phyloP scores from a whole-genome alignment of 768 basidiomycete genomes.

The Leccinum uliginosum region DNA sequence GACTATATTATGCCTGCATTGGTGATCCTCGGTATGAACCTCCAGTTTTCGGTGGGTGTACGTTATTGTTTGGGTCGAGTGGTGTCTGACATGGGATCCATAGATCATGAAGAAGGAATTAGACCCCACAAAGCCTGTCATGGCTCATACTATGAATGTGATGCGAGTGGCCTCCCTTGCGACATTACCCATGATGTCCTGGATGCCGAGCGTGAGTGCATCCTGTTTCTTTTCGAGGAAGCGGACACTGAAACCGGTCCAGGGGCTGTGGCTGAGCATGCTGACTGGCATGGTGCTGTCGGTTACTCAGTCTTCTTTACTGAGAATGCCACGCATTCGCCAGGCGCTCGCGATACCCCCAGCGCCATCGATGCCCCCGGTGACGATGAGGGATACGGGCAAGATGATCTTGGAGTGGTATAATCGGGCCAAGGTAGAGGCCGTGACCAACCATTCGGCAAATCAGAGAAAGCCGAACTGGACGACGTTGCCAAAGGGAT shows the following conservation, averaged over 20 bases:
- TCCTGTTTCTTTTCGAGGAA: neutral
- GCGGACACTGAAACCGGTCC: constrained; percentile 1
- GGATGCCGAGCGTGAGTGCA: constrained; percentile 61
- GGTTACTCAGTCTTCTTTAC: constrained; percentile 42
- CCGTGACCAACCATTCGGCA: neutral
- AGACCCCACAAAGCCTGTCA: constrained; percentile 47
- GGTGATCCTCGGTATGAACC: constrained; percentile 55
- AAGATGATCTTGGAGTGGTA: constrained; percentile 16
- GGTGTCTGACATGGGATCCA: constrained; percentile 2
- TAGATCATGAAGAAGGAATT: constrained; percentile 50
- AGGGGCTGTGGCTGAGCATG: constrained; percentile 62
- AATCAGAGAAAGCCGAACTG: constrained; percentile 21
- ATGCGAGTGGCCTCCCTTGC: constrained; percentile 55
- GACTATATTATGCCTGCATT: constrained; percentile 66
- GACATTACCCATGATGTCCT: constrained; percentile 48
- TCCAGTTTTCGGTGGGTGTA: constrained; percentile 60
- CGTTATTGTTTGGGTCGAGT: neutral
- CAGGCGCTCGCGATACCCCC: constrained; percentile 33
- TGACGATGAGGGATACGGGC: constrained; percentile 29
- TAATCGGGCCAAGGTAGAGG: constrained; percentile 1
- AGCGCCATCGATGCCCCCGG: constrained; percentile 8
- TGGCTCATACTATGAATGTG: constrained; percentile 65
- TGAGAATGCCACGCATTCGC: constrained; percentile 42
- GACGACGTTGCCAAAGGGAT: constrained; percentile 19
- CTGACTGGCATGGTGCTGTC: constrained; percentile 45